Base-by-base conservation (phyloP, 345 rosid genomes). In the Citrus inodora region DNA sequence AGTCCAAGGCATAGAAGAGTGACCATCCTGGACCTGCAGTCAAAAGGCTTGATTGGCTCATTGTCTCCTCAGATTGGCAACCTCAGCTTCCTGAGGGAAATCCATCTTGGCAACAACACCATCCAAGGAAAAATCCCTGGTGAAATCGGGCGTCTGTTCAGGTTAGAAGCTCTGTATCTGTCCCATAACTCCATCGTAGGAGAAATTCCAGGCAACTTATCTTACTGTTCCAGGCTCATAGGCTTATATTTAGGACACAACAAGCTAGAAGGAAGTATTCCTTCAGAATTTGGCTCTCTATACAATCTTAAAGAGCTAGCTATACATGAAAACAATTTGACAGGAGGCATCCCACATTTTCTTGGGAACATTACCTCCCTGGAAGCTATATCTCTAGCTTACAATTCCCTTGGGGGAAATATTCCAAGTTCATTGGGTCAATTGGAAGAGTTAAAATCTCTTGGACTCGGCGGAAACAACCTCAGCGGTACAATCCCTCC, bases 311-410 rank as follows among this genome's bases (percentile, higher is more conserved):
- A 24, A 25, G 0, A 1, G 6, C 9, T 82, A 1, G 11, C 1
- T 1, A 11, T 79, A 6, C 5, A 11, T 0, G 0, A 0, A 5
- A 82, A 82, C 67, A n/a, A 75, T 70, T 68, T 82, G 11, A 71
- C 10, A 3, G 84, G 79, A 62, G 51, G 16, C 37, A 51, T 82
- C 14, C 81, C 79, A 22, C 9, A 56, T 40, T 78, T 56, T 42
- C 22, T 70, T 1, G 82, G 79, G 16, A 85, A 85, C 65, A 48
- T 82, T 35, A 76, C 87, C 0, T 82, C 77, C 14, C 71, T 85
- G 4, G 5, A 6, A 2, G 9, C 0, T 10, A 6, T 85, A 0
- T 25, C 27, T 25, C 27, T 37, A 27, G 30, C 73, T 24, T 3
- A 46, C 4, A 70, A 70, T 48, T 7, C 73, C 48, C 48, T 70